A percentile compares a stretch with the other conserved stretches of the same genome.
phyloP scores from a whole-genome alignment of 2,329 filamentous ascomycete genomes.

The Talaromyces pinophilus region DNA sequence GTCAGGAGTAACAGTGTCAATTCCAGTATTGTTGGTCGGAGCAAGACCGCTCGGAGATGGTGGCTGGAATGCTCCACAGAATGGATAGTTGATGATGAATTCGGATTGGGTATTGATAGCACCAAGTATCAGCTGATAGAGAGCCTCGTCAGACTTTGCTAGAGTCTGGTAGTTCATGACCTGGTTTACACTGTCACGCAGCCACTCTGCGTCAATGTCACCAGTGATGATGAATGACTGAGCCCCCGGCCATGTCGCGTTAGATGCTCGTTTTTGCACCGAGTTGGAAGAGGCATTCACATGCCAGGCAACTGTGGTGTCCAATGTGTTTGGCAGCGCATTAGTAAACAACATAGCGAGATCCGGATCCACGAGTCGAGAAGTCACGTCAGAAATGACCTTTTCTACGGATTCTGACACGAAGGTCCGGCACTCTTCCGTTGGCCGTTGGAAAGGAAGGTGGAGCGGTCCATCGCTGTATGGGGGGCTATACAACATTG shows the following conservation, averaged over 20 bases:
- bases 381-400: conserved; percentile 79
- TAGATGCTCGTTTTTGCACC: conserved; percentile 43
- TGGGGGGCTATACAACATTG: conserved; percentile 60
- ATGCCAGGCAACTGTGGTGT: conserved; percentile 88
- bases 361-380: conserved; percentile 78
- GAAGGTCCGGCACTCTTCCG: conserved; percentile 82
- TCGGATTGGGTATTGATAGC: conserved; percentile 96
- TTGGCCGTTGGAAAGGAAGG: conserved; percentile 84
- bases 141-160: conserved; percentile 74
- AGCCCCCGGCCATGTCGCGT: conserved; percentile 71
- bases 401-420: conserved; percentile 81
- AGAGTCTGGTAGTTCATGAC: conserved; percentile 84
- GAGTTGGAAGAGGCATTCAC: conserved; percentile 55
- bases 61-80: conserved; percentile 98
- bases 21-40: conserved; percentile 74
- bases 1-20: conserved; percentile 78
- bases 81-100: conserved; percentile 90
- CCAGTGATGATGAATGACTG: conserved; percentile 94
- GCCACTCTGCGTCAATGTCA: conserved; percentile 90
- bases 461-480: conserved; percentile 75
- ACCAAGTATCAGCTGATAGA: conserved; percentile 80
- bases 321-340: conserved; percentile 86
- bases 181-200: conserved; percentile 92
- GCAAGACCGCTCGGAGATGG: conserved; percentile 77
- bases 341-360: conserved; percentile 93